These are phyloP conservation scores for Meira miltonrushii DNA, from an alignment of 1,284 basidiomycete species.

Conservation along the genomic window DNA sequence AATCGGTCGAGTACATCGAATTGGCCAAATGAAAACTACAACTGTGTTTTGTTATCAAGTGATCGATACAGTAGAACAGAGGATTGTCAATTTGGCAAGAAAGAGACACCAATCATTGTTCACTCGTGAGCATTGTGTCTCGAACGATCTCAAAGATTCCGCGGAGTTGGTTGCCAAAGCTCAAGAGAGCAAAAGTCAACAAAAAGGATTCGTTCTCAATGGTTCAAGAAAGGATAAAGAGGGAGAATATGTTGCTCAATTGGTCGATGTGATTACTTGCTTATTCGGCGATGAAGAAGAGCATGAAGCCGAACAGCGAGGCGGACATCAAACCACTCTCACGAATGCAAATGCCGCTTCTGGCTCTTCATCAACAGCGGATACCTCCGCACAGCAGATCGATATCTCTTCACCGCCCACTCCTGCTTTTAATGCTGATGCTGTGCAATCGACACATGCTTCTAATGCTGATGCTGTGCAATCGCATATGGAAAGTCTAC, in stretches of 20 bases:
- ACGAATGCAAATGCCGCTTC: background rate
- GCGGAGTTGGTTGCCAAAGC: constrained; percentile 8
- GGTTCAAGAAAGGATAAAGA: background rate
- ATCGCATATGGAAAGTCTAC: no score
- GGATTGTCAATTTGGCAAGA: constrained; percentile 8
- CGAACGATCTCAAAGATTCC: constrained; percentile 19
- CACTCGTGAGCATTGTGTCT: constrained; percentile 16
- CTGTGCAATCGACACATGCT: no score
- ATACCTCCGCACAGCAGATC: no score
- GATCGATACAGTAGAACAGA: constrained; percentile 43
- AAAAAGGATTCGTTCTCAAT: background rate
- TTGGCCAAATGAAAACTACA: constrained; percentile 43
- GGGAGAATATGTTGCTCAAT: constrained; percentile 6
- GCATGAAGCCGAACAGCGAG: background rate
- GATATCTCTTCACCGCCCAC: background rate
- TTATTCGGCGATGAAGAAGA: constrained; percentile 4
- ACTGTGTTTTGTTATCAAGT: constrained; percentile 40
- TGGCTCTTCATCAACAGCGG: background rate
- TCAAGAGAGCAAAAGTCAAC: background rate
- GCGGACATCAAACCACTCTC: background rate
- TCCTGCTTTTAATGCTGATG: no score
- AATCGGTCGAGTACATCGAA: constrained; percentile 44
- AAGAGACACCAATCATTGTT: constrained; percentile 6
- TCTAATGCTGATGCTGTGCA: no score
- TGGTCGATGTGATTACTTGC: background rate